Evolutionary conservation across 345 rosid genomes (phyloP).

Genomic region (sweet orange (Citrus sinensis)): DNA sequence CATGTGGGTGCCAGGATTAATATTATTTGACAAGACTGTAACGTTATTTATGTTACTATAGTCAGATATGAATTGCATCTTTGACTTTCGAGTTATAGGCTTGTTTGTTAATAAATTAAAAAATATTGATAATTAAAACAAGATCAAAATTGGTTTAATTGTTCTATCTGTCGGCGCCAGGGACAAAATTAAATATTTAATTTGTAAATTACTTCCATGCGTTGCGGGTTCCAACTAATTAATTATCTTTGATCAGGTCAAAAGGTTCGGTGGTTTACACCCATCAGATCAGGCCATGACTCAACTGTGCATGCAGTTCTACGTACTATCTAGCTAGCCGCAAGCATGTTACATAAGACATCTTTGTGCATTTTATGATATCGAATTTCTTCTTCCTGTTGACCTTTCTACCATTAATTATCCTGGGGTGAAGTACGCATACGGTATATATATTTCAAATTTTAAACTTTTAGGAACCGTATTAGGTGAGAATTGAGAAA

Average conservation of each 20-base stretch:
- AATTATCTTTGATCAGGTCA: not conserved
- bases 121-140: not conserved
- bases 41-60: not conserved
- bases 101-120: not conserved
- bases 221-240: not conserved
- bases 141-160: not conserved
- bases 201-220: not conserved
- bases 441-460: too few species aligned
- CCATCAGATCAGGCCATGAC: not conserved
- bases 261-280: not conserved
- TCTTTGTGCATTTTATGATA: not conserved
- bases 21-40: not conserved
- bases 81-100: slow-evolving; percentile 4
- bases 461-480: not conserved
- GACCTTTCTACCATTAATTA: not conserved
- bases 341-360: not conserved
- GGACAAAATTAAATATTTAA: not conserved
- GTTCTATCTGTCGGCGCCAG: slow-evolving; percentile 5
- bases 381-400: not conserved
- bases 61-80: not conserved
- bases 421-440: too few species aligned
- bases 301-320: not conserved
- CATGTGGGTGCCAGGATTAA: not conserved
- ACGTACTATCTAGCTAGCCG: not conserved
- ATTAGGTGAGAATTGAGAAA: not conserved